Percentiles rank a stretch among this genome's conserved stretches.
phyloP scores from a whole-genome alignment of 345 rosid genomes.

The Eucalyptus erythrocorys region DNA sequence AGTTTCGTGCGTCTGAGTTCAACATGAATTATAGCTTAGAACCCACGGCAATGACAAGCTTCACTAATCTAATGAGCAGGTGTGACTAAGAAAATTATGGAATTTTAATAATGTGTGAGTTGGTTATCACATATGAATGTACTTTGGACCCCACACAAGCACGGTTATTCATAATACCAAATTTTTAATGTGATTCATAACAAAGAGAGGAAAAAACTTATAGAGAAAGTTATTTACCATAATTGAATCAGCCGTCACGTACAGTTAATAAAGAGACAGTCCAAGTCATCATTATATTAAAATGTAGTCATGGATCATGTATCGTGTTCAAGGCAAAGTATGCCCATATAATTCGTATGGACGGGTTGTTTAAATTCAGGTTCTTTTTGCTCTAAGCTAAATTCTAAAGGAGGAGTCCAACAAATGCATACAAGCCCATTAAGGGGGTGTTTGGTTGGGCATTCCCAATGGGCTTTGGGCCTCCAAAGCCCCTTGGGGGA shows the following conservation, averaged over 20 bases:
- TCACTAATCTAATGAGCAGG: too few relatives aligned
- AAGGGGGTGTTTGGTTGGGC: too few relatives aligned
- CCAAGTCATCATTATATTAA: neutral
- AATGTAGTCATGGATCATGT: neutral
- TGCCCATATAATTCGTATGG: neutral
- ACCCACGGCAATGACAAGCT: too few relatives aligned
- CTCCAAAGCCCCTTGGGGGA: too few relatives aligned
- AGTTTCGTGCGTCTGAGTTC: too few relatives aligned
- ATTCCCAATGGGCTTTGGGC: too few relatives aligned
- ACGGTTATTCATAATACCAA: too few relatives aligned
- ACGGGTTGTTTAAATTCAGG: neutral
- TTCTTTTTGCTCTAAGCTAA: neutral
- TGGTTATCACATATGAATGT: too few relatives aligned
- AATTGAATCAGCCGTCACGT: conserved; percentile 17
- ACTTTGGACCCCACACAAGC: too few relatives aligned
- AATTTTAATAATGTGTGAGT: too few relatives aligned
- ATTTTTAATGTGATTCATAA: neutral
- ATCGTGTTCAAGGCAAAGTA: neutral
- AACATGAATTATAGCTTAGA: too few relatives aligned
- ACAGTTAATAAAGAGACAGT: neutral
- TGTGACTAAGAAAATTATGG: too few relatives aligned
- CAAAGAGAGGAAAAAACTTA: neutral
- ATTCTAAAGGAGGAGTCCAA: neutral
- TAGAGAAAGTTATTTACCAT: conserved; percentile 29
- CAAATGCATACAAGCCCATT: neutral